Percentiles rank a stretch among this genome's conserved stretches.
phyloP scores from a whole-genome alignment of 352 stramenopile genomes.

The Phytopythium oedochilum region DNA sequence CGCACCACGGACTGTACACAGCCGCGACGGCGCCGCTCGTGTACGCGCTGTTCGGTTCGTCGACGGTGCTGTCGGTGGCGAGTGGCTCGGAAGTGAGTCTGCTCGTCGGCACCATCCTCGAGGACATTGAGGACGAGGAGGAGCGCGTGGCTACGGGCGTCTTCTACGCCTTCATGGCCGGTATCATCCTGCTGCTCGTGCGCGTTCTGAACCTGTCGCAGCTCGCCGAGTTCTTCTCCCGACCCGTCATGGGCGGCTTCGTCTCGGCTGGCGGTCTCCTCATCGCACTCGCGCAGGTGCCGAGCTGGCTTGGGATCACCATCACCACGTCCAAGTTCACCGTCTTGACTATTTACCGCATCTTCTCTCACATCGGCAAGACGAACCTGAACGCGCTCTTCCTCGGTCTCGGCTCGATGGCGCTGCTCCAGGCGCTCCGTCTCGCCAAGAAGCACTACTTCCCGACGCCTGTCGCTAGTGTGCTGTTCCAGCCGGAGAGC shows the following conservation, averaged over 20 bases:
- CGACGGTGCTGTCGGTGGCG: slow-evolving; percentile 78
- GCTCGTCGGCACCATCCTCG: slow-evolving; percentile 48
- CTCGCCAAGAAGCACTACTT: slow-evolving; percentile 40
- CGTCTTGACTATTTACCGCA: slow-evolving; percentile 52
- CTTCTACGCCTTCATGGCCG: slow-evolving; percentile 67
- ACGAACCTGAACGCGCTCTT: slow-evolving; percentile 70
- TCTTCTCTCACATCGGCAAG: slow-evolving; percentile 49
- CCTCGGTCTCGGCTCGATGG: slow-evolving; percentile 36
- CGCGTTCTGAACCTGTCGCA: slow-evolving; percentile 78
- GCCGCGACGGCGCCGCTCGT: slow-evolving; percentile 73
- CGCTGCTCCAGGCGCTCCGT: slow-evolving; percentile 19
- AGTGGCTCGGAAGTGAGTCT: slow-evolving; percentile 59
- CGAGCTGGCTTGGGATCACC: slow-evolving; percentile 79
- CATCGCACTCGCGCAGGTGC: slow-evolving; percentile 89
- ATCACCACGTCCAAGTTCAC: slow-evolving; percentile 39
- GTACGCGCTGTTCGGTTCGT: slow-evolving; percentile 84
- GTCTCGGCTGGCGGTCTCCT: slow-evolving; percentile 85
- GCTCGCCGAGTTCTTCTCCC: slow-evolving; percentile 86
- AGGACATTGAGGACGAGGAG: slow-evolving; percentile 29
- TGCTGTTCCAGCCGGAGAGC: slow-evolving; percentile 23
- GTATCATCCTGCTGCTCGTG: slow-evolving; percentile 70
- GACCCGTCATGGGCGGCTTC: slow-evolving; percentile 90
- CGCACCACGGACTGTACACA: slow-evolving; percentile 89
- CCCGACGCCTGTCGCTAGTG: slow-evolving; percentile 17
- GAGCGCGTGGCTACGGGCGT: slow-evolving; percentile 38